Evolutionary conservation across 177 flowering plant species (phyloP).

Genomic region (Telopea speciosissima): DNA sequence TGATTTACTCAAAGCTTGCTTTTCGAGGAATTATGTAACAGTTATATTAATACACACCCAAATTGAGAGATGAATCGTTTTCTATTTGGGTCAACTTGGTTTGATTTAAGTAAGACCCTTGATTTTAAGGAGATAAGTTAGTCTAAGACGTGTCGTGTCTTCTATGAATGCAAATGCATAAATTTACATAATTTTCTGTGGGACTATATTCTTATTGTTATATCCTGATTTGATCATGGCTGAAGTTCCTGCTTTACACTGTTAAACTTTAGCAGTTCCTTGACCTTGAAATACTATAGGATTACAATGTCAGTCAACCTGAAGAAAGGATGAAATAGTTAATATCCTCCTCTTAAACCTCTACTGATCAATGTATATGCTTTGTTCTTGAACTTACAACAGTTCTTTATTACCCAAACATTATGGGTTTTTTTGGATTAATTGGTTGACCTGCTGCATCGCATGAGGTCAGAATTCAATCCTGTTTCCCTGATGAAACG

Average conservation of each 20-base stretch:
- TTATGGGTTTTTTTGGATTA: no score
- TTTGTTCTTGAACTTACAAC: no score
- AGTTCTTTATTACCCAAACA: no score
- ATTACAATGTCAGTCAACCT: neutral
- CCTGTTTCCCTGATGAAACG: no score
- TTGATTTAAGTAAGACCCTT: neutral
- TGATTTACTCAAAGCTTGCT: neutral
- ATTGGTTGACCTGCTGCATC: neutral
- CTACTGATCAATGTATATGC: neutral
- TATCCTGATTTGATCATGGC: neutral
- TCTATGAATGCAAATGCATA: no score
- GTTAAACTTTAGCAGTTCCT: neutral
- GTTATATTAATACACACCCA: neutral
- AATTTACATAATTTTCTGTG: neutral
- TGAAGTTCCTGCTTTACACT: neutral
- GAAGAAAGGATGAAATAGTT: neutral
- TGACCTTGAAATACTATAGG: neutral
- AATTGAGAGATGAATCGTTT: no score
- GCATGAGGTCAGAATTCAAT: no score
- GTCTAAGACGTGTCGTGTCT: no score
- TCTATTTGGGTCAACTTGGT: neutral
- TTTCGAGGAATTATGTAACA: neutral
- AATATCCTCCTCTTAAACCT: no score
- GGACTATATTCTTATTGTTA: neutral
- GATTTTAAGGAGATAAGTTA: neutral